These are phyloP conservation scores for Volvox carteri DNA, from an alignment of 163 green algal species.

Conservation along the genomic window DNA sequence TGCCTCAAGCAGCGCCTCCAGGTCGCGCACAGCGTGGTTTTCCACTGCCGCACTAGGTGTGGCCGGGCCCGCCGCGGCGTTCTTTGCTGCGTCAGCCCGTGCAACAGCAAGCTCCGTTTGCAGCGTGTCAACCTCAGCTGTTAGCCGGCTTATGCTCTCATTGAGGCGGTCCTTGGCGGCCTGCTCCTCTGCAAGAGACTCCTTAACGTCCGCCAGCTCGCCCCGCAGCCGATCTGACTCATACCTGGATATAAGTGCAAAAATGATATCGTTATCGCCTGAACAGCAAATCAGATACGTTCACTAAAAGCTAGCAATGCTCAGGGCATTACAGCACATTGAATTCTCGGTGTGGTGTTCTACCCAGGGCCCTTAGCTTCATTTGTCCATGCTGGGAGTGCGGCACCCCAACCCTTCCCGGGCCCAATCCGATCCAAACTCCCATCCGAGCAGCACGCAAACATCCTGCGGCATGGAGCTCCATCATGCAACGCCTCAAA, in stretches of 20 bases:
- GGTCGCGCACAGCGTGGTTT: conserved; percentile 67
- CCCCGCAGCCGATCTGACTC: conserved; percentile 68
- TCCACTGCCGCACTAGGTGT: background rate
- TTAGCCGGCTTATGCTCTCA: conserved; percentile 49
- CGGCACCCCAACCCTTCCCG: no score
- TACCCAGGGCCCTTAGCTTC: no score
- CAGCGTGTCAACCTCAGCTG: conserved; percentile 51
- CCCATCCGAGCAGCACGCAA: no score
- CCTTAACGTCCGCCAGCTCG: conserved; percentile 71
- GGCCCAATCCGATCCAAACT: no score
- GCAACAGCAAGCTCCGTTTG: conserved; percentile 62
- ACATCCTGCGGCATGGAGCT: no score
- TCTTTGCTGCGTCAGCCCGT: conserved; percentile 46
- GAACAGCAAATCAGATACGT: no score
- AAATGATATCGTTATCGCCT: background rate
- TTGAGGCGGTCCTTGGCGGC: conserved; percentile 24
- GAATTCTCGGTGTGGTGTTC: no score
- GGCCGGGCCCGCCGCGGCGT: background rate
- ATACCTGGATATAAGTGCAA: conserved; percentile 63
- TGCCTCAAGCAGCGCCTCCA: conserved; percentile 75
- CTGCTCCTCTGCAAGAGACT: conserved; percentile 65
- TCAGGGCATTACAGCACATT: no score
- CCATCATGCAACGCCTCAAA: no score
- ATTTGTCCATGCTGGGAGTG: no score
- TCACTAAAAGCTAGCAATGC: no score